phyloP scores from a whole-genome alignment of 106 monocot genomes.

The Dioscorea dumetorum region DNA sequence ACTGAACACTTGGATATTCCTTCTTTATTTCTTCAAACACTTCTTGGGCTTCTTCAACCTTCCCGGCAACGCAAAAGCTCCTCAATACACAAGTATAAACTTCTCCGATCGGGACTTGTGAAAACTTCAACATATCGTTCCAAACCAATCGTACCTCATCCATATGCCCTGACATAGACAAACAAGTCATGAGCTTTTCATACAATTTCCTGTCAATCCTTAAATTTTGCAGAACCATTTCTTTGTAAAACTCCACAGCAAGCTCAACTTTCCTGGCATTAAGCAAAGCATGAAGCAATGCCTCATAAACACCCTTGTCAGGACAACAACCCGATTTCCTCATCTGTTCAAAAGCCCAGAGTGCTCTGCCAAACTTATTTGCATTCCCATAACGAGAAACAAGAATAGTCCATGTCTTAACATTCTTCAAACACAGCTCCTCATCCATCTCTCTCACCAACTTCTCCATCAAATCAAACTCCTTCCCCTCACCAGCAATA shows the following conservation, averaged over 20 bases:
- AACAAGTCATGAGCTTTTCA: constrained; percentile 37
- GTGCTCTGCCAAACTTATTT: constrained; percentile 46
- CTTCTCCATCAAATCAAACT: constrained; percentile 55
- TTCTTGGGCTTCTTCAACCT: constrained; percentile 42
- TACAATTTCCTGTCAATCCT: constrained; percentile 21
- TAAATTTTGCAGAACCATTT: constrained; percentile 45
- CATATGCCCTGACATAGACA: constrained; percentile 30
- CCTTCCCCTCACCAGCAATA: constrained; percentile 60
- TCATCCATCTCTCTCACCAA: constrained; percentile 57
- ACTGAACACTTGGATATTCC: constrained; percentile 17
- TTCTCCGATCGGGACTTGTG: constrained; percentile 25
- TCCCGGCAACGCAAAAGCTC: constrained; percentile 56
- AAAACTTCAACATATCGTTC: constrained; percentile 54
- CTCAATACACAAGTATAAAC: constrained; percentile 37
- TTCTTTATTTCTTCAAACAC: constrained; percentile 39
- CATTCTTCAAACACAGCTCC: constrained; percentile 29
- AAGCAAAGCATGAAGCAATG: constrained; percentile 40
- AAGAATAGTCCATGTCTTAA: constrained; percentile 86
- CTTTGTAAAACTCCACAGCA: constrained; percentile 77
- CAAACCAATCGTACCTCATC: constrained; percentile 27
- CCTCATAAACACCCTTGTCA: constrained; percentile 38
- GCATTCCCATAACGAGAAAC: constrained; percentile 55
- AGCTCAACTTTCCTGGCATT: constrained; percentile 42
- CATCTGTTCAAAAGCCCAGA: constrained; percentile 54
- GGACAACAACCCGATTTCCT: constrained; percentile 34